Evolutionary conservation across 441 rosid genomes (phyloP).

Genomic region (Viola pubescens): DNA sequence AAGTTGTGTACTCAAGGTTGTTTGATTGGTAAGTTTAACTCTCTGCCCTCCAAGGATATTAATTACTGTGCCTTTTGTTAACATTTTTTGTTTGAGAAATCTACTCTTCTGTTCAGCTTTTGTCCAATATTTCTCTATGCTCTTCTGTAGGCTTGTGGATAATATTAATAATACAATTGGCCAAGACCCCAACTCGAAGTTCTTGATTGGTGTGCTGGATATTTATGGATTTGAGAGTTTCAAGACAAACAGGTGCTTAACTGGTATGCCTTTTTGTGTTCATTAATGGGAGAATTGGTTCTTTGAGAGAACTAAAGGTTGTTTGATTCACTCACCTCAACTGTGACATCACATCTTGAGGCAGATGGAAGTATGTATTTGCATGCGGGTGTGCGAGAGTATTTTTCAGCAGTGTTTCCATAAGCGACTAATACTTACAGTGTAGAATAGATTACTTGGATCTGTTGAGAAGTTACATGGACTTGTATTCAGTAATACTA

Average conservation of each 20-base stretch:
- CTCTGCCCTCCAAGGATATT: slow-evolving; percentile 7
- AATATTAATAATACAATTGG: slow-evolving; percentile 84
- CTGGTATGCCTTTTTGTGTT: slow-evolving; percentile 53
- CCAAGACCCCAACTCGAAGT: slow-evolving; percentile 80
- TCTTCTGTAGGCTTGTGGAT: slow-evolving; percentile 68
- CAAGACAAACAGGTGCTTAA: slow-evolving; percentile 98
- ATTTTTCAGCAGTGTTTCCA: not conserved
- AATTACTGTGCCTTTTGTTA: slow-evolving; percentile 13
- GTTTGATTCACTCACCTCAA: slow-evolving; percentile 8
- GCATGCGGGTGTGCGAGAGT: not conserved
- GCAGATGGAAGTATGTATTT: slow-evolving; percentile 7
- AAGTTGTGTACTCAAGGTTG: slow-evolving; percentile 77
- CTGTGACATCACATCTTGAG: slow-evolving; percentile 12
- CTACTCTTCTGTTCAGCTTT: not conserved
- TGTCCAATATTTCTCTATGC: slow-evolving; percentile 6
- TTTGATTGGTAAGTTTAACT: slow-evolving; percentile 74
- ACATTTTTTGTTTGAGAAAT: not conserved
- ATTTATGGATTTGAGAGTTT: slow-evolving; percentile 98
- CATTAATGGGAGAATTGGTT: slow-evolving; percentile 24
- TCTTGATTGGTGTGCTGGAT: slow-evolving; percentile 89
- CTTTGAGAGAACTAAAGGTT: slow-evolving; percentile 17
- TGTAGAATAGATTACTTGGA: no score
- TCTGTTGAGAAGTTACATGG: not conserved
- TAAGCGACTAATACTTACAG: no score
- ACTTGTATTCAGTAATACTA: not conserved